A percentile compares a stretch with the other conserved stretches of the same genome.
phyloP scores from a whole-genome alignment of 2,329 filamentous ascomycete genomes.

The Chalara sp. region DNA sequence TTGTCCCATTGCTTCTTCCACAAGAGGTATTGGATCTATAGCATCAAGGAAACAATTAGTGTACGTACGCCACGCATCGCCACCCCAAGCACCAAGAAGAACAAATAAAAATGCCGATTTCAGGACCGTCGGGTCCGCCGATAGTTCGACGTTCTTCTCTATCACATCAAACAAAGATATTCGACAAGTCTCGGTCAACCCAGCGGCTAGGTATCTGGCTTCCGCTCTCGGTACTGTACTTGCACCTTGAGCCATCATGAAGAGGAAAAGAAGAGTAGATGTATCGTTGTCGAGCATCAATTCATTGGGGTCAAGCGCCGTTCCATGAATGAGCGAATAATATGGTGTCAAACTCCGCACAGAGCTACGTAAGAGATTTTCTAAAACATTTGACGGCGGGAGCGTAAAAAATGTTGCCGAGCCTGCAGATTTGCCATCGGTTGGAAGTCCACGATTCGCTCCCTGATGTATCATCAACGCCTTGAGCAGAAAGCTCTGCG shows the following conservation, averaged over 20 bases:
- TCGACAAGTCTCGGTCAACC: conserved; percentile 63
- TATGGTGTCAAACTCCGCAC: conserved; percentile 60
- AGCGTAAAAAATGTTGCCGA: conserved; percentile 55
- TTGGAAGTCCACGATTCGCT: conserved; percentile 22
- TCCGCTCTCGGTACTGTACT: conserved; percentile 59
- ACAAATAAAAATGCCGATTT: conserved; percentile 62
- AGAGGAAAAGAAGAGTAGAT: conserved; percentile 57
- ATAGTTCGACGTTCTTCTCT: conserved; percentile 64
- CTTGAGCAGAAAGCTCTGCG: conserved; percentile 63
- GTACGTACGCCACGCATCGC: conserved; percentile 73
- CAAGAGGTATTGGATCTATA: not conserved
- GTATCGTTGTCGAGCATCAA: conserved; percentile 61
- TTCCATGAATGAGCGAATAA: conserved; percentile 54
- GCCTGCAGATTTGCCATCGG: conserved; percentile 24
- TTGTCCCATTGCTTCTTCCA: not conserved
- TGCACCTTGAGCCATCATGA: conserved; percentile 69
- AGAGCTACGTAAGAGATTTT: conserved; percentile 61
- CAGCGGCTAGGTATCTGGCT: conserved; percentile 58
- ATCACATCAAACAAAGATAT: conserved; percentile 67
- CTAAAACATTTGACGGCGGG: conserved; percentile 58
- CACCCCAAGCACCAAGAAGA: conserved; percentile 64
- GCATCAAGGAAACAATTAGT: conserved; percentile 21
- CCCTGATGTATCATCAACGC: conserved; percentile 61
- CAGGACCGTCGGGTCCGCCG: conserved; percentile 56
- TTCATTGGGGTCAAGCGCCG: conserved; percentile 58